phyloP scores from a whole-genome alignment of 768 basidiomycete genomes.

The Plicaturopsis crispa region DNA sequence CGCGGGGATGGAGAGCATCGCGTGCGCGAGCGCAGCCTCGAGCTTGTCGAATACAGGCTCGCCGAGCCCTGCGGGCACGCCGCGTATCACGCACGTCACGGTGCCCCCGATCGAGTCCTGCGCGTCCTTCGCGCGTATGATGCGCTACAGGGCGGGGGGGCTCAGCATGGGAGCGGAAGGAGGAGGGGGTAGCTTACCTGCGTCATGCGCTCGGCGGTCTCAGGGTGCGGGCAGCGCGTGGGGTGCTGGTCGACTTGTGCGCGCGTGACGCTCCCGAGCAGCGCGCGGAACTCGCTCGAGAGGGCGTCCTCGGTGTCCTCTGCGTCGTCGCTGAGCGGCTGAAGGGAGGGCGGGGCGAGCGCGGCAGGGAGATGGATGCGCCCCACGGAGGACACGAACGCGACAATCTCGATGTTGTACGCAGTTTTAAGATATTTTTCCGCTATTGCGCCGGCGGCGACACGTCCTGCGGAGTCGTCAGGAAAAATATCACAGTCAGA shows the following conservation, averaged over 20 bases:
- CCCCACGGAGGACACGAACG: conserved; percentile 95
- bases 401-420: conserved; percentile 90
- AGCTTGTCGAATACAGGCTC: conserved; percentile 99
- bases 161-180: conserved; percentile 5
- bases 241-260: conserved; percentile 82
- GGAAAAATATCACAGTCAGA: conserved; percentile 1
- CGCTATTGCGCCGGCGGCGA: conserved; percentile 97
- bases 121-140: conserved; percentile 85
- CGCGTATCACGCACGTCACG: conserved; percentile 92
- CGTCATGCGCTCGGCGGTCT: conserved; percentile 87
- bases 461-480: conserved; percentile 65
- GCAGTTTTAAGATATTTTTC: conserved; percentile 88
- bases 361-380: conserved; percentile 74
- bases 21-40: conserved; percentile 91
- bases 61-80: conserved; percentile 84
- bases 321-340: conserved; percentile 31
- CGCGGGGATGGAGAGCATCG: conserved; percentile 98
- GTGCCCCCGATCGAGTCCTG: conserved; percentile 98
- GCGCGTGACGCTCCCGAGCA: conserved; percentile 75
- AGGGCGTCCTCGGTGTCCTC: conserved; percentile 68
- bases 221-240: conserved; percentile 86
- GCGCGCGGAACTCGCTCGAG: conserved; percentile 73
- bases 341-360: conserved; percentile 31
- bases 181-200: conserved; percentile 40
- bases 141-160: conserved; percentile 48